Evolutionary conservation across 352 stramenopile species (phyloP), one percentile per base, ranked within the genome.

Genomic region (Elongisporangium anandrum): DNA sequence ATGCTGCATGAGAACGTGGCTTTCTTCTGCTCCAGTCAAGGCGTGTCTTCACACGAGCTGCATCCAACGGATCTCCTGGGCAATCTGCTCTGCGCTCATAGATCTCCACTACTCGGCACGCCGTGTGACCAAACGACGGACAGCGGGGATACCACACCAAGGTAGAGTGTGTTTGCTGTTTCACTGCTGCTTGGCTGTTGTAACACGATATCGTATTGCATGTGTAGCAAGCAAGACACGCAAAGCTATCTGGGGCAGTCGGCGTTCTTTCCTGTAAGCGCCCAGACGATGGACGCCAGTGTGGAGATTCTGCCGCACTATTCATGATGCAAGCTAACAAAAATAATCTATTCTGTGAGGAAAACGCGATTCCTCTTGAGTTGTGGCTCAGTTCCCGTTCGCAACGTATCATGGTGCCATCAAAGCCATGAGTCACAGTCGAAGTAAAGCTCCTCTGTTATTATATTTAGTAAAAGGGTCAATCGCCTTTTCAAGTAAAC

Each of bases 1-100:
- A 90, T 94, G 85, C 72, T 94, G 7, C 75, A 87, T 41, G 79
- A 94, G 59, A 94, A 94, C 57, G 69, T 94, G 39, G 68, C 72
- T 7, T 85, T 76, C 56, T 60, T 94, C 34, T 84, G 70, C 29
- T 26, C 41, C 0, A 83, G 64, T 9, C 85, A 94, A 62, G 70
- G 81, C 20, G 74, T 89, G 0, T 6, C 56, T 1, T 26, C 59
- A 16, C 56, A 55, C 20, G 52, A 76, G 2, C 26, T 92, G 6
- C 70, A 90, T 57, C 56, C 61, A 0, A 85, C 71, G 1, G 85
- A 92, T 64, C 59, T 90, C 7, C 58, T 94, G 1, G 81, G 79
- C 3, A 94, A 92, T 29, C 45, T 94, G n/a, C 63, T 91, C 13
- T 56, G 67, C 20, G 69, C 90, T 16, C 87, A 83, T 57, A 60